A percentile compares a stretch with the other conserved stretches of the same genome.
These are phyloP conservation scores for Medicago truncatula DNA, from an alignment of 306 rosid species.

Conservation along the genomic window MtrunA17r5.0-ANR NC_053045.1:2861001-2861500, in stretches of 20 bases:
- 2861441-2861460: conserved; percentile 76
- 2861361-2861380: conserved; percentile 38
- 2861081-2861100: not conserved
- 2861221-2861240: not conserved
- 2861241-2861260: not conserved
- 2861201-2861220: not conserved
- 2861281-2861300: not conserved
- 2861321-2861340: conserved; percentile 43
- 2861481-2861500: conserved; percentile 89
- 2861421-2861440: conserved; percentile 67
- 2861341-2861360: conserved; percentile 43
- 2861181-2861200: not conserved
- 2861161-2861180: not conserved
- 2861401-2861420: conserved; percentile 30
- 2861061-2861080: not conserved
- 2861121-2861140: not conserved
- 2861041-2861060: not conserved
- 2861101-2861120: no score
- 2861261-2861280: not conserved
- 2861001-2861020: no score
- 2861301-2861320: conserved; percentile 25
- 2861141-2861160: not conserved
- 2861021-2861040: no score
- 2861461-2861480: conserved; percentile 89
- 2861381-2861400: conserved; percentile 30